Conservation (phyloP, 306 rosid species). For the Sicyos baderoa region DNA sequence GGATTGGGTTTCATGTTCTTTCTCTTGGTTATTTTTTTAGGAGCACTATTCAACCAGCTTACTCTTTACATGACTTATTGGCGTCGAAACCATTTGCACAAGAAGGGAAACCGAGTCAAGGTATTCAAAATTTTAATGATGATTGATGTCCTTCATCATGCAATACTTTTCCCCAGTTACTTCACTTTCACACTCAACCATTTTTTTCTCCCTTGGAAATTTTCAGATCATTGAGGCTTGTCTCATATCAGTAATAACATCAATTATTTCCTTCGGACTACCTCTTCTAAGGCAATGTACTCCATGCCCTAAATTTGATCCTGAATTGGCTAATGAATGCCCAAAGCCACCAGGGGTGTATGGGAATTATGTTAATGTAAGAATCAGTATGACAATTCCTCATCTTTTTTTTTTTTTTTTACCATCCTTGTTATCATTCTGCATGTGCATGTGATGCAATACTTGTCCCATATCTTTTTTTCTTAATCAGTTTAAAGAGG, state of each 20-base stretch:
- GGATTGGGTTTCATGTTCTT: slow-evolving; percentile 18
- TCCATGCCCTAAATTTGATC: slow-evolving; percentile 75
- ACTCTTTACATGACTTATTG: slow-evolving; percentile 65
- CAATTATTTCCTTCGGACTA: slow-evolving; percentile 76
- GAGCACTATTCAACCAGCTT: slow-evolving; percentile 90
- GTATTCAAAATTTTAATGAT: slow-evolving; percentile 26
- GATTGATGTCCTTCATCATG: background rate
- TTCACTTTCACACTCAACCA: background rate
- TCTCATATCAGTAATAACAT: slow-evolving; percentile 70
- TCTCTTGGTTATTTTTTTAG: slow-evolving; percentile 32
- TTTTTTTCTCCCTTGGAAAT: background rate
- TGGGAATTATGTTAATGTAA: slow-evolving; percentile 97
- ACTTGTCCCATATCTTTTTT: background rate
- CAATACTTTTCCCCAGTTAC: slow-evolving; percentile 9
- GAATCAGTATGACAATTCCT: slow-evolving; percentile 21
- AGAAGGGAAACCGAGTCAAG: slow-evolving; percentile 86
- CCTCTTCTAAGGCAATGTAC: slow-evolving; percentile 86
- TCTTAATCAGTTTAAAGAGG: slow-evolving; percentile 1
- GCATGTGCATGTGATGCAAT: slow-evolving; percentile 1
- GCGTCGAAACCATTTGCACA: slow-evolving; percentile 88
- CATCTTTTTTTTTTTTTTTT: slow-evolving; percentile 5
- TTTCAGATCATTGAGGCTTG: slow-evolving; percentile 88
- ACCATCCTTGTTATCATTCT: slow-evolving; percentile 20
- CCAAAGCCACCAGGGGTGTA: slow-evolving; percentile 89
- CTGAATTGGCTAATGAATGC: slow-evolving; percentile 68